Base-by-base conservation (phyloP, 202 grass and related monocot species). In the Carex arenaria region DNA sequence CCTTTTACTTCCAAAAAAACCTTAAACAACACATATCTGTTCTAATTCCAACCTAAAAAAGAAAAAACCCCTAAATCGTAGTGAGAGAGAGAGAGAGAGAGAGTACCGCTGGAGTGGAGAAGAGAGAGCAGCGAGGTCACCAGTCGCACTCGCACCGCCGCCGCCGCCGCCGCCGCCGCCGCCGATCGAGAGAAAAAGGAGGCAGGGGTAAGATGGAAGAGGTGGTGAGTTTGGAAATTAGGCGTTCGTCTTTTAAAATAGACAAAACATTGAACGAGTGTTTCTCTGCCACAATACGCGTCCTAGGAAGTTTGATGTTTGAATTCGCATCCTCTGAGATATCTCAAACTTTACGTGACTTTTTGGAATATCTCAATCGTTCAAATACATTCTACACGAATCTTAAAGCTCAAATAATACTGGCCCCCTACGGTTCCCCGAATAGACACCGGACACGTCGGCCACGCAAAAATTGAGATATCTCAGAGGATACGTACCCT, bases 31-130 rank as follows among this genome's bases (percentile, higher is more conserved):
- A 43, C 8, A 40, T 42, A 45, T 26, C 2, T 13, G 19, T 43
- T 4, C 55, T 55, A 80, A 63, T 63, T 43, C 20, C 53, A 80
- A 38, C 53, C 15, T 14, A 78, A 40, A 71, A 45, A 36, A 2
- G 15, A 80, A 79, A 12, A 68, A 34, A 20, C 6, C 17, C 31
- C 56, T 19, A 80, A 64, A 45, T 23, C 30, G 3, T 61, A 61
- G 15, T 49, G 11, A 10, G 3, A 74, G 19, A 74, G 30, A 74
- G 28, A 45, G n/a, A 40, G 22, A 77, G 45, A 78, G 22, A 34
- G 72, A 78, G 72, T 78, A 64, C 59, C 78, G 57, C 17, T 28
- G 57, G 22, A 47, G 10, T 45, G 60, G 42, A 64, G 78, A 64
- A 49, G n/a, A 80, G 31, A n/a, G 11, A 78, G 43, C n/a, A 57